Conservation (phyloP, 306 rosid genomes). For the Oxytropis ochrocephala region DNA sequence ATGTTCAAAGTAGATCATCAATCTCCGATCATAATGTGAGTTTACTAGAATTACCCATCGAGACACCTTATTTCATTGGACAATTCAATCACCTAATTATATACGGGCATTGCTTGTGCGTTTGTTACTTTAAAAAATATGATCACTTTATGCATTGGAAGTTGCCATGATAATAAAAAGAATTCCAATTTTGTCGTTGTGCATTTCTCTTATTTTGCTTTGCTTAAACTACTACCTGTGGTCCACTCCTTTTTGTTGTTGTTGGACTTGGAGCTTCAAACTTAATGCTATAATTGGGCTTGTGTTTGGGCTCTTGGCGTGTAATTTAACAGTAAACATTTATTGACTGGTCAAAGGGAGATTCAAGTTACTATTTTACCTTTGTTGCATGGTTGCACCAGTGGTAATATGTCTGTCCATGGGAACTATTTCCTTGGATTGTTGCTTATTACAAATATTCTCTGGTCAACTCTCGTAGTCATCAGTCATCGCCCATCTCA, state of each 20-base stretch:
- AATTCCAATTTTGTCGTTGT: not conserved
- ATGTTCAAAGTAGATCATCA: slow-evolving; percentile 89
- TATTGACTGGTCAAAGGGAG: not conserved
- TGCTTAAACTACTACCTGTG: not conserved
- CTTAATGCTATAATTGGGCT: not conserved
- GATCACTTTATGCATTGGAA: slow-evolving; percentile 1
- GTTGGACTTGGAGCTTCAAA: not conserved
- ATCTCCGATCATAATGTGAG: slow-evolving; percentile 58
- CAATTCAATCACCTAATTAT: not conserved
- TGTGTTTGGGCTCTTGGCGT: not conserved
- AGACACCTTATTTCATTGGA: not conserved
- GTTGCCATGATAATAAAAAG: not conserved
- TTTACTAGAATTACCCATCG: slow-evolving; percentile 21
- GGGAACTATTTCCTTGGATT: too few species aligned
- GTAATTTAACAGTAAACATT: not conserved
- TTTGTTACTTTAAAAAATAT: not conserved
- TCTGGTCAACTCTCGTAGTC: not conserved
- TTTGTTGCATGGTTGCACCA: too few species aligned
- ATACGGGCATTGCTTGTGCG: not conserved
- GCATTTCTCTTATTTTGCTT: not conserved
- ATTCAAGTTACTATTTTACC: too few species aligned
- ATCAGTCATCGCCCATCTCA: not conserved
- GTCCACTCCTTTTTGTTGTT: not conserved
- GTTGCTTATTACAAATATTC: not conserved
- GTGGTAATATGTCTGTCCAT: too few species aligned